Evolutionary conservation across 2,329 filamentous ascomycete species (phyloP), one percentile per base, ranked within the genome.

Genomic region (Aulographum hederae): DNA sequence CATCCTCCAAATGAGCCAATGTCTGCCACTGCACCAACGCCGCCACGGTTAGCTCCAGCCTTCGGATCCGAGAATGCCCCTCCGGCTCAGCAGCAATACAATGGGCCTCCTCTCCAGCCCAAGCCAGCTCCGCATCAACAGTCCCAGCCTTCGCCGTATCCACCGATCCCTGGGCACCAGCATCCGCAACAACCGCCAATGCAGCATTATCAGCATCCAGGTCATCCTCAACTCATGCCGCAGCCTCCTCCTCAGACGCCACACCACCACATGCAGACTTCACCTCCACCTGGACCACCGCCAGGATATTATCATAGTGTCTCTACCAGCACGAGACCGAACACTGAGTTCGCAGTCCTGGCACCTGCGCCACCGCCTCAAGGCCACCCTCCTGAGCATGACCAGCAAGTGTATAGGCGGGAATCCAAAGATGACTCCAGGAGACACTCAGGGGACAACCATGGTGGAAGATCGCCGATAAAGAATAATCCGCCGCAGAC

Each of bases 241-340:
- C 29, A 31, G 15, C 8, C 10, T 28, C 10, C 10, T 10, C 27
- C 27, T 10, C 27, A 10, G 14, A 10, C 14, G 14, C 27, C 10
- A 8, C 27, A 28, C 15, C 10, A 28, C 27, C n/a, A n/a, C n/a
- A n/a, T n/a, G n/a, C n/a, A n/a, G n/a, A n/a, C n/a, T n/a, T n/a
- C n/a, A n/a, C n/a, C n/a, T n/a, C n/a, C n/a, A n/a, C n/a, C n/a
- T n/a, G n/a, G n/a, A n/a, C n/a, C n/a, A n/a, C n/a, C n/a, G n/a
- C n/a, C n/a, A n/a, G n/a, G n/a, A n/a, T 15, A 28, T 10, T 28
- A 30, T 23, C 4, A 34, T 34, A 10, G 31, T 34, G 32, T 30
- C 26, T 23, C 32, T 23, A 14, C 27, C 18, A 13, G 29, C 29
- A 8, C 17, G 11, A 8, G 8, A 8, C 8, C 29, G 14, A 17